Evolutionary conservation across 495 filamentous ascomycete genomes (phyloP).

Genomic region (Trichoderma orchidacearum): DNA sequence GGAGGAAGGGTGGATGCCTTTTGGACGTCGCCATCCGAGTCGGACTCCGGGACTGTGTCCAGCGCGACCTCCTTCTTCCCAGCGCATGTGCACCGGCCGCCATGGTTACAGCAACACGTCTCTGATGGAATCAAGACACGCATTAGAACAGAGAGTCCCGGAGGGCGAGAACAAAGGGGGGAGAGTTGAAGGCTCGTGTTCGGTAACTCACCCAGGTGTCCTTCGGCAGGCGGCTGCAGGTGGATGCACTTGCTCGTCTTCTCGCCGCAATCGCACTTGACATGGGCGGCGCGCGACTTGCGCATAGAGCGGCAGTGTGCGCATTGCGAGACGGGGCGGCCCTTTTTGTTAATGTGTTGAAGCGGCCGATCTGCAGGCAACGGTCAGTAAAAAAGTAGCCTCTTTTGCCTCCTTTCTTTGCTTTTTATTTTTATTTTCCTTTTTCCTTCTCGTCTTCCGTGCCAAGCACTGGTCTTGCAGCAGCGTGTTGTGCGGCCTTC

Average conservation of each 20-base stretch:
- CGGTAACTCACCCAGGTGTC: conserved; percentile 38
- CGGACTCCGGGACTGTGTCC: conserved; percentile 58
- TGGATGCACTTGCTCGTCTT: conserved; percentile 68
- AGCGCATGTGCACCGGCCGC: conserved; percentile 82
- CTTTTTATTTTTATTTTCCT: no score
- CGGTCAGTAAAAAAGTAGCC: no score
- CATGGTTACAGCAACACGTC: conserved; percentile 82
- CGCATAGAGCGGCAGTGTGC: conserved; percentile 91
- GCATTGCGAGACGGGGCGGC: conserved; percentile 96
- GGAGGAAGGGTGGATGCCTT: conserved; percentile 16
- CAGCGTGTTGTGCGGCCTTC: background rate
- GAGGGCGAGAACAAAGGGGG: conserved; percentile 11
- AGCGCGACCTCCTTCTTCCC: conserved; percentile 77
- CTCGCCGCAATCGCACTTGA: conserved; percentile 95
- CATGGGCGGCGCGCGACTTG: conserved; percentile 91
- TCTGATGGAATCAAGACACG: conserved; percentile 39
- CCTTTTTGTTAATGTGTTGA: conserved; percentile 95
- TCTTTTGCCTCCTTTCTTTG: no score
- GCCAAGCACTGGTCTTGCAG: background rate
- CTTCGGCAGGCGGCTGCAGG: conserved; percentile 34
- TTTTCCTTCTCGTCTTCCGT: no score
- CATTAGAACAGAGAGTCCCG: conserved; percentile 31
- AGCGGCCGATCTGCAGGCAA: conserved; percentile 71
- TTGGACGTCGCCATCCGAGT: conserved; percentile 35
- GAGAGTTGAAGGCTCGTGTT: conserved; percentile 16